Evolutionary conservation across 352 stramenopile species (phyloP).

Genomic region (Phytophthora foliorum): DNA sequence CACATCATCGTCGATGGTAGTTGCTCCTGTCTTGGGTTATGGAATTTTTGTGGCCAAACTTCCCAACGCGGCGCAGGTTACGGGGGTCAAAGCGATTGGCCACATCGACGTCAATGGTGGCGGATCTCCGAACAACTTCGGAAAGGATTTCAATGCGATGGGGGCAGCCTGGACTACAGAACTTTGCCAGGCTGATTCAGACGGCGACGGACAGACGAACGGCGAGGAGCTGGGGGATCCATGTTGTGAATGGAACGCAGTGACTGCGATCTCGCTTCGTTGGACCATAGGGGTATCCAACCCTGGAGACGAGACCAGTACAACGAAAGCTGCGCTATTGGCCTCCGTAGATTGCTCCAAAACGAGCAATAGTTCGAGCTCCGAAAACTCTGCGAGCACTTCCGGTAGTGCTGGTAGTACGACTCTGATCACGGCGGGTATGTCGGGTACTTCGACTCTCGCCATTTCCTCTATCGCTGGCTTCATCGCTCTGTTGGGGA

Average conservation of each 20-base stretch:
- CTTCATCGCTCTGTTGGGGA: constrained; percentile 7
- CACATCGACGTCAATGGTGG: constrained; percentile 26
- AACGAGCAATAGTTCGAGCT: constrained; percentile 5
- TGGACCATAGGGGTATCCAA: constrained; percentile 38
- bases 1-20: not conserved
- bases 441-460: not conserved
- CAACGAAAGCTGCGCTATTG: constrained; percentile 20
- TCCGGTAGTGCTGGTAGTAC: constrained; percentile 1
- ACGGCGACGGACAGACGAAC: constrained; percentile 43
- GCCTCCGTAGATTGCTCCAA: constrained; percentile 26
- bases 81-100: constrained; percentile 33
- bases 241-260: constrained; percentile 20
- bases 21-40: constrained; percentile 16
- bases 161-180: constrained; percentile 34
- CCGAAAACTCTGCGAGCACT: not conserved
- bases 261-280: constrained; percentile 7
- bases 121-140: constrained; percentile 34
- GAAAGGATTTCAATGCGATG: constrained; percentile 26
- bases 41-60: constrained; percentile 20
- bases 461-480: not conserved
- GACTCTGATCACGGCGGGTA: not conserved
- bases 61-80: constrained; percentile 44
- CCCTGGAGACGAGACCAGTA: constrained; percentile 29
- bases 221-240: constrained; percentile 40
- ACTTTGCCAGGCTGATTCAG: constrained; percentile 37